Percentiles rank a stretch among this genome's conserved stretches.
Evolutionary conservation across 257 asterid species (phyloP).

Genomic region (Catharanthus roseus): DNA sequence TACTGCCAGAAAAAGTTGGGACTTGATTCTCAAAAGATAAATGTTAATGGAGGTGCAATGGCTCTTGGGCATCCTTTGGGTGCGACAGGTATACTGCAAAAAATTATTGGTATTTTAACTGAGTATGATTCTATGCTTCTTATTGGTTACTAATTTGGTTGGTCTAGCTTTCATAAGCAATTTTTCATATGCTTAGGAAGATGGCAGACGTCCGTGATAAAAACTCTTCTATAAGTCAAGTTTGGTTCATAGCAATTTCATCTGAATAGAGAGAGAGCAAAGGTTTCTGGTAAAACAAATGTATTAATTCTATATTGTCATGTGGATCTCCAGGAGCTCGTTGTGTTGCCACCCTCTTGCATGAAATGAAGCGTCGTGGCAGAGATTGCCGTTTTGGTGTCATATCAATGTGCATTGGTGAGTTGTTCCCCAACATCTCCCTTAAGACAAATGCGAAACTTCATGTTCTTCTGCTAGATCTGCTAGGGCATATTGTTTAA

Average conservation of each 20-base stretch:
- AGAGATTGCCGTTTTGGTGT: slow-evolving; percentile 90
- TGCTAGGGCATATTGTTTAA: background rate
- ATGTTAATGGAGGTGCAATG: slow-evolving; percentile 99
- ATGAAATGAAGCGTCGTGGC: slow-evolving; percentile 98
- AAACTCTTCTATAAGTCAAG: too few relatives aligned
- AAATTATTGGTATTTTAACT: background rate
- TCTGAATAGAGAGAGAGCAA: background rate
- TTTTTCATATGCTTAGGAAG: background rate
- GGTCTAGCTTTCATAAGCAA: background rate
- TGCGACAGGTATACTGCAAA: slow-evolving; percentile 59
- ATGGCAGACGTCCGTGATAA: background rate
- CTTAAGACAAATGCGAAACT: background rate
- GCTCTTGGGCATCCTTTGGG: slow-evolving; percentile 99
- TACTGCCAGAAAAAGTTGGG: slow-evolving; percentile 94
- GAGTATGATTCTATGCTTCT: too few relatives aligned
- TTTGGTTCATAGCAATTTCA: background rate
- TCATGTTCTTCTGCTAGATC: background rate
- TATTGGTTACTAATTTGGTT: background rate
- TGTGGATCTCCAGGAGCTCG: slow-evolving; percentile 61
- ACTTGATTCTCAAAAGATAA: slow-evolving; percentile 91
- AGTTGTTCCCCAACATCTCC: too few relatives aligned
- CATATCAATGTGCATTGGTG: slow-evolving; percentile 96
- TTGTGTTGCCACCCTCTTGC: slow-evolving; percentile 86
- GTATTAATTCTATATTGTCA: background rate
- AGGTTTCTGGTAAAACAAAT: background rate